Percentiles rank a stretch among this genome's conserved stretches.
phyloP scores from a whole-genome alignment of 768 basidiomycete genomes.

The Trametes elegans region DNA sequence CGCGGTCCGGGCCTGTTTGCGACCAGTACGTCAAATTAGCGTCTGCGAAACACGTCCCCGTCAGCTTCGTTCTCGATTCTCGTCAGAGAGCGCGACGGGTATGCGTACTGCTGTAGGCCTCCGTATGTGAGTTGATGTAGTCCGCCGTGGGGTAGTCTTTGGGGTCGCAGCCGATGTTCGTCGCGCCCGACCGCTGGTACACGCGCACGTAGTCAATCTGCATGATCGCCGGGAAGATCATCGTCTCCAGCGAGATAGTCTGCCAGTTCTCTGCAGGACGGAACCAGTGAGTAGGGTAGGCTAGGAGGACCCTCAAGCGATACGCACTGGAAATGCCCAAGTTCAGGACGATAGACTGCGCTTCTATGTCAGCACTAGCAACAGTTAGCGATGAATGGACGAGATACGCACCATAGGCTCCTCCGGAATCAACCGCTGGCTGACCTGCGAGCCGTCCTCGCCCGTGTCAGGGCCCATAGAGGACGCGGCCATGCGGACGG shows the following conservation, averaged over 20 bases:
- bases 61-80: neutral
- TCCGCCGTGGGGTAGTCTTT: conserved; percentile 59
- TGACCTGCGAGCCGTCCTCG: conserved; percentile 46
- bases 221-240: conserved; percentile 71
- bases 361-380: no score
- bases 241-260: conserved; percentile 47
- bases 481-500: conserved; percentile 49
- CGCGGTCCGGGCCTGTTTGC: conserved; percentile 21
- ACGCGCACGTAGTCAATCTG: conserved; percentile 79
- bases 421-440: conserved; percentile 56
- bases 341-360: conserved; percentile 53
- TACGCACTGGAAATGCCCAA: conserved; percentile 55
- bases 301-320: neutral
- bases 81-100: neutral
- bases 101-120: conserved; percentile 58
- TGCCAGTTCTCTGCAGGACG: conserved; percentile 60
- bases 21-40: conserved; percentile 33
- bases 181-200: conserved; percentile 60
- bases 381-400: no score
- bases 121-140: conserved; percentile 54
- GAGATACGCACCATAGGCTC: conserved; percentile 45
- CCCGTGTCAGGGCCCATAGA: conserved; percentile 50
- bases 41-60: conserved; percentile 22
- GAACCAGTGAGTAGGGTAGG: neutral
- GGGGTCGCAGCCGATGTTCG: conserved; percentile 69